Evolutionary conservation across 768 basidiomycete genomes (phyloP).

Genomic region (Chalciporus pseudorubinellus): DNA sequence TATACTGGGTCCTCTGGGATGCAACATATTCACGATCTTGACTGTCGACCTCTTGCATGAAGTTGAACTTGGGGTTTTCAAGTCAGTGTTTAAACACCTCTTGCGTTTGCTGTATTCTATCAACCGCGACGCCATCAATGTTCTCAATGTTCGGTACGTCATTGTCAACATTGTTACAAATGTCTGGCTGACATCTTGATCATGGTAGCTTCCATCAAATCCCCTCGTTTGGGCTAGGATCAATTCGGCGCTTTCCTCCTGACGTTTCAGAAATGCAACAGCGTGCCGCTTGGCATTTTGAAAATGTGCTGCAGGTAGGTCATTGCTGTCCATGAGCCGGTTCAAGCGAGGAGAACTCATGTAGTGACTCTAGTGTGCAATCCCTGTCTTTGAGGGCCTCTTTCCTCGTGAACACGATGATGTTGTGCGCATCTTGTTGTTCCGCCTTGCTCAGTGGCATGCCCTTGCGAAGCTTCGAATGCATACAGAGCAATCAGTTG

Average conservation of each 20-base stretch:
- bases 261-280: conserved; percentile 40
- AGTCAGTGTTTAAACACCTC: conserved; percentile 34
- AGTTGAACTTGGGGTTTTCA: conserved; percentile 40
- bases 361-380: conserved; percentile 26
- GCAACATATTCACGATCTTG: neutral
- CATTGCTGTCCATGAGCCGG: too few relatives aligned
- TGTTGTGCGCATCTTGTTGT: conserved; percentile 20
- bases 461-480: conserved; percentile 16
- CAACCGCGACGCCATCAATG: conserved; percentile 9
- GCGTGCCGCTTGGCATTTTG: conserved; percentile 14
- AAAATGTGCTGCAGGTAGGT: conserved; percentile 13
- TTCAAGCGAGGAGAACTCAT: too few relatives aligned
- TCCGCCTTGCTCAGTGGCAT: conserved; percentile 11
- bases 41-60: conserved; percentile 40
- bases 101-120: conserved; percentile 35
- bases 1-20: neutral
- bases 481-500: conserved; percentile 34
- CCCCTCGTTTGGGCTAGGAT: conserved; percentile 19
- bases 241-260: conserved; percentile 36
- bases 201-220: conserved; percentile 10
- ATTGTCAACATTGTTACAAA: neutral
- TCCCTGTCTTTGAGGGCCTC: conserved; percentile 40
- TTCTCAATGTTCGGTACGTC: conserved; percentile 26
- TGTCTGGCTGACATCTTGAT: neutral
- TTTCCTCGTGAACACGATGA: conserved; percentile 26